phyloP scores from a whole-genome alignment of 2,329 filamentous ascomycete genomes.

The Venturia asperata region DNA sequence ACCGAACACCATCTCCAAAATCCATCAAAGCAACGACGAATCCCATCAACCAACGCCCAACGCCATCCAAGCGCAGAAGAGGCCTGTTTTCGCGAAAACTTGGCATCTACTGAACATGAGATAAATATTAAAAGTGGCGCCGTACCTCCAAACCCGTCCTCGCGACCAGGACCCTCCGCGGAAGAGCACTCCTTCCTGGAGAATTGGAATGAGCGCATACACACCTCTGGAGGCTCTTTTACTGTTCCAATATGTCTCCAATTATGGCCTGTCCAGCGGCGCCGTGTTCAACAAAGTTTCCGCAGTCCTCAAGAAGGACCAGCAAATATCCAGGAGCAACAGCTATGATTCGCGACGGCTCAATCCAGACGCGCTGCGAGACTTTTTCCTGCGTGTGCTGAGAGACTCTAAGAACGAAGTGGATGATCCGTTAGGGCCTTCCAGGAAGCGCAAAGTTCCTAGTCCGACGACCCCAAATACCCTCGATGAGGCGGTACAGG shows the following conservation, averaged over 20 bases:
- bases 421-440: slow-evolving; percentile 32
- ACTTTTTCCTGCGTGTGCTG: slow-evolving; percentile 69
- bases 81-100: neutral
- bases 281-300: slow-evolving; percentile 66
- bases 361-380: slow-evolving; percentile 68
- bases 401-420: slow-evolving; percentile 58
- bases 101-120: neutral
- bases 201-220: slow-evolving; percentile 61
- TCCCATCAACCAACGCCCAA: neutral
- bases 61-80: neutral
- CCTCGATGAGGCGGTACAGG: slow-evolving; percentile 46
- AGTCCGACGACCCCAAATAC: slow-evolving; percentile 50
- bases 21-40: neutral
- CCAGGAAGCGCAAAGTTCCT: slow-evolving; percentile 66
- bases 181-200: slow-evolving; percentile 23
- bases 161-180: slow-evolving; percentile 13
- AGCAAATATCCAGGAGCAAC: slow-evolving; percentile 61
- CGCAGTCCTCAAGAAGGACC: slow-evolving; percentile 64
- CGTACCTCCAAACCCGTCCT: slow-evolving; percentile 11
- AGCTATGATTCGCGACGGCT: slow-evolving; percentile 68
- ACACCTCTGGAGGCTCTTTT: slow-evolving; percentile 81
- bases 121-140: neutral
- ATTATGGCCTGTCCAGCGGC: slow-evolving; percentile 54
- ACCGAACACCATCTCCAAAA: slow-evolving; percentile 1
- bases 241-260: slow-evolving; percentile 71